Percentiles rank a stretch among this genome's conserved stretches.
Conservation (phyloP, 129 eudicot species). For the Helichrysum umbraculigerum region DNA sequence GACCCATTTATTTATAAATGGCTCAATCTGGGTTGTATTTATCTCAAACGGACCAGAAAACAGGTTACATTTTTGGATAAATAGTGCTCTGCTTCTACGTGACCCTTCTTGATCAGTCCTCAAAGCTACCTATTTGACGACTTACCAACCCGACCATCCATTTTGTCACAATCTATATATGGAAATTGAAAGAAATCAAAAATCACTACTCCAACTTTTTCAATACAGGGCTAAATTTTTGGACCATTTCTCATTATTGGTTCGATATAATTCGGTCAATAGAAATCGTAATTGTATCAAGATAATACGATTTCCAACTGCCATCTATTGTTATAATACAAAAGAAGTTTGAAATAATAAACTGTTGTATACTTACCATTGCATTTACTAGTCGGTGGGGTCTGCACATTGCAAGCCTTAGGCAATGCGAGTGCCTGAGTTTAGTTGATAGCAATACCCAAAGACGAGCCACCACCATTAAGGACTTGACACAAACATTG, state of each 20-base stretch:
- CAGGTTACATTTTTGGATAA: background rate
- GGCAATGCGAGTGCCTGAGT: constrained; percentile 63
- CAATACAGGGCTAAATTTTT: background rate
- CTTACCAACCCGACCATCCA: background rate
- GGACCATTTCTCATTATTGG: background rate
- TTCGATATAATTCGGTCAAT: too few species aligned
- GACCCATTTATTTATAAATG: background rate
- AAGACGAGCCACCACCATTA: constrained; percentile 43
- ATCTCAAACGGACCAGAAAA: background rate
- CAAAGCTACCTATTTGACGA: background rate
- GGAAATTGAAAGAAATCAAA: too few species aligned
- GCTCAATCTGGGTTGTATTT: too few species aligned
- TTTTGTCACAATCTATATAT: too few species aligned
- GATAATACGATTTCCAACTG: too few species aligned
- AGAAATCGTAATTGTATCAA: too few species aligned
- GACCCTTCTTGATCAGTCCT: background rate
- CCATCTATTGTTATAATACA: too few species aligned
- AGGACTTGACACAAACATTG: constrained; percentile 56
- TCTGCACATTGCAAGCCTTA: constrained; percentile 58
- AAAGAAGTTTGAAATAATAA: background rate
- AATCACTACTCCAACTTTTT: background rate
- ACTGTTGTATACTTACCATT: constrained; percentile 35
- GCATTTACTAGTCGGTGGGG: constrained; percentile 62
- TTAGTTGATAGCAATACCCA: constrained; percentile 50
- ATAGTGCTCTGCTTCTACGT: too few species aligned